Conservation (phyloP, 495 filamentous ascomycete species). For the Aspergillus cristatus region DNA sequence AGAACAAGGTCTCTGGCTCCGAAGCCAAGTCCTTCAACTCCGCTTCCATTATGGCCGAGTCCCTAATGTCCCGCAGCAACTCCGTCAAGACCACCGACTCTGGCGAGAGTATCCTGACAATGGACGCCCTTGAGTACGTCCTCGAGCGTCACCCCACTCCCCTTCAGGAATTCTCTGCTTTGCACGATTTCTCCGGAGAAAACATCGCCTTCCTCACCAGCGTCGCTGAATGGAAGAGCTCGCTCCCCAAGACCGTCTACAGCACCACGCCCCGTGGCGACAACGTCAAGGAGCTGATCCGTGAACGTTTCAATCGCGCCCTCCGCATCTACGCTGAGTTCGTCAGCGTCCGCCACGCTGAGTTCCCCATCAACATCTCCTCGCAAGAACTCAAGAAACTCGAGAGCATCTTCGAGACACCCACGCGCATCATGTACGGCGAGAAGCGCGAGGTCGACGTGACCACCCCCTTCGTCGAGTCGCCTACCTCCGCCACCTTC, state of each 20-base stretch:
- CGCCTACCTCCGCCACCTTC: constrained; percentile 13
- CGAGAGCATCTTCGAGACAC: constrained; percentile 40
- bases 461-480: constrained; percentile 24
- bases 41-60: constrained; percentile 26
- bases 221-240: constrained; percentile 45
- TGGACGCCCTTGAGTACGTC: constrained; percentile 51
- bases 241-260: constrained; percentile 13
- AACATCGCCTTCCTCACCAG: constrained; percentile 58
- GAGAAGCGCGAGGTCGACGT: constrained; percentile 20
- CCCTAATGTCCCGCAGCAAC: constrained; percentile 19
- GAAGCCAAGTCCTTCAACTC: constrained; percentile 23
- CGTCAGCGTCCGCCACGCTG: constrained; percentile 44
- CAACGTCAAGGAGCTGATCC: constrained; percentile 19
- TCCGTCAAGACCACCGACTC: constrained; percentile 16
- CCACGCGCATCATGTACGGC: constrained; percentile 25
- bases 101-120: constrained; percentile 41
- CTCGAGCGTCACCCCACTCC: constrained; percentile 44
- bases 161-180: constrained; percentile 51
- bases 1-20: constrained; percentile 14
- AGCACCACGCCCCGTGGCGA: constrained; percentile 6
- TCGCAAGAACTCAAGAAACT: constrained; percentile 36
- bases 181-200: constrained; percentile 56
- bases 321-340: constrained; percentile 50
- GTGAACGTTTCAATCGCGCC: constrained; percentile 40
- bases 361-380: constrained; percentile 57